A percentile compares a stretch with the other conserved stretches of the same genome.
Evolutionary conservation across 1,139 yeast species (phyloP).

Genomic region (Kodamaea fungicola): DNA sequence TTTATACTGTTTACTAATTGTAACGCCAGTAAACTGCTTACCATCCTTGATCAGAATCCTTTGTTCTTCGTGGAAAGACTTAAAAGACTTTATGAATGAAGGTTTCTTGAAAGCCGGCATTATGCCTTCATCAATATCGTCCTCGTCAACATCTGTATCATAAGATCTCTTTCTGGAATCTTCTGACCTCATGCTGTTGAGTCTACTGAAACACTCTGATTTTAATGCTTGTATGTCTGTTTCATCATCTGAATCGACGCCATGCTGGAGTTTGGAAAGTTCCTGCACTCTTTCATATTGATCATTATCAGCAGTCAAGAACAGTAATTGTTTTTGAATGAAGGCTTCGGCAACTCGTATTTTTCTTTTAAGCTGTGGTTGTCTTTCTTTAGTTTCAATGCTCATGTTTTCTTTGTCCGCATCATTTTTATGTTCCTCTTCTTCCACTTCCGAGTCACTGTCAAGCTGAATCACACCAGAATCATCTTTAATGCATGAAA

Average conservation of each 20-base stretch:
- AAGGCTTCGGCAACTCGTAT: constrained; percentile 48
- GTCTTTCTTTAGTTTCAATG: constrained; percentile 12
- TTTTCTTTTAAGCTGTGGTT: constrained; percentile 16
- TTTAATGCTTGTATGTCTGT: constrained; percentile 47
- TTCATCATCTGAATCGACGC: constrained; percentile 34
- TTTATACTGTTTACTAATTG: constrained; percentile 52
- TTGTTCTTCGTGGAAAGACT: constrained; percentile 32
- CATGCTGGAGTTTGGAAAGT: constrained; percentile 37
- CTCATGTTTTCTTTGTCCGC: constrained; percentile 10
- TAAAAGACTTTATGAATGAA: constrained; percentile 48
- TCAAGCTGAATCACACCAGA: constrained; percentile 20
- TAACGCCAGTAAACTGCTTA: constrained; percentile 49
- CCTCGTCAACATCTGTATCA: constrained; percentile 16
- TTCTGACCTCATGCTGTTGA: constrained; percentile 19
- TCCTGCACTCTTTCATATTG: constrained; percentile 32
- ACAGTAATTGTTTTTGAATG: constrained; percentile 63
- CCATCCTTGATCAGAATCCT: constrained; percentile 38
- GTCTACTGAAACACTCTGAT: constrained; percentile 40
- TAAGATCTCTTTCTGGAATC: constrained; percentile 12
- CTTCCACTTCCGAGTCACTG: constrained; percentile 26
- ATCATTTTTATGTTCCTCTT: constrained; percentile 9
- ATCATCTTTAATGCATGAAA: constrained; percentile 62
- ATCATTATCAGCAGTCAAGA: constrained; percentile 42
- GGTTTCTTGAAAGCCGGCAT: constrained; percentile 43
- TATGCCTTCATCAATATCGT: constrained; percentile 35